These are phyloP conservation scores for Hemisphaericaspora xylanilytica DNA, from an alignment of 1,139 yeast species.

Conservation along the genomic window DNA sequence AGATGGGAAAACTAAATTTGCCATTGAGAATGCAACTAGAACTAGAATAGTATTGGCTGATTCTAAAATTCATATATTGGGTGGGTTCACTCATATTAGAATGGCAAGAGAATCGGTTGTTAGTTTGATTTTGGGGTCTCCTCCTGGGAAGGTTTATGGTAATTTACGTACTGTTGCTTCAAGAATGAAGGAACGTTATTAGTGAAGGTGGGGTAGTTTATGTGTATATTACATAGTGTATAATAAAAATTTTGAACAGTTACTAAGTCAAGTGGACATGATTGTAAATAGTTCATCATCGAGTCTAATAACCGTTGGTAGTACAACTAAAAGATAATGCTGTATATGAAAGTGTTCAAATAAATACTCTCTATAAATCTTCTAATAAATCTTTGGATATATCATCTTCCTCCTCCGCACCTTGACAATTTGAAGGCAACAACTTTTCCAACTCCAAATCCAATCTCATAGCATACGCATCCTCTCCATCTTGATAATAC, in stretches of 20 bases:
- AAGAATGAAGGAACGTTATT: constrained; percentile 94
- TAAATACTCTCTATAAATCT: constrained; percentile 14
- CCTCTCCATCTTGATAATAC: constrained; percentile 96
- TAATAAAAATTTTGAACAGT: too few relatives aligned
- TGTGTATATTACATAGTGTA: neutral
- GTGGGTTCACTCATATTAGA: constrained; percentile 94
- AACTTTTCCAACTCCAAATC: constrained; percentile 56
- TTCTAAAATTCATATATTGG: constrained; percentile 90
- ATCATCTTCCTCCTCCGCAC: constrained; percentile 46
- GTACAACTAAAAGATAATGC: neutral
- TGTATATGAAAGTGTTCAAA: neutral
- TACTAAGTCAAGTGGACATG: too few relatives aligned
- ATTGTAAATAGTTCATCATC: neutral
- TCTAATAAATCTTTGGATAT: constrained; percentile 39
- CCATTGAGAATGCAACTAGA: constrained; percentile 96
- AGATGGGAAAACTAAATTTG: constrained; percentile 97
- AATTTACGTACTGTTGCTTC: constrained; percentile 95
- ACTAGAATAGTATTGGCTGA: constrained; percentile 97
- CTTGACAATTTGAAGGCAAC: constrained; percentile 44
- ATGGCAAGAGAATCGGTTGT: constrained; percentile 98
- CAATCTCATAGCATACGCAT: constrained; percentile 95
- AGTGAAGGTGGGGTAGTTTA: constrained; percentile 12
- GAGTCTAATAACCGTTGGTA: neutral
- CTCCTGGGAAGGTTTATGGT: constrained; percentile 98
- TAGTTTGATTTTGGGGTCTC: constrained; percentile 91